A percentile compares a stretch with the other conserved stretches of the same genome.
Conservation (phyloP, 73 alveolate species). For the Loxodes magnus region DNA sequence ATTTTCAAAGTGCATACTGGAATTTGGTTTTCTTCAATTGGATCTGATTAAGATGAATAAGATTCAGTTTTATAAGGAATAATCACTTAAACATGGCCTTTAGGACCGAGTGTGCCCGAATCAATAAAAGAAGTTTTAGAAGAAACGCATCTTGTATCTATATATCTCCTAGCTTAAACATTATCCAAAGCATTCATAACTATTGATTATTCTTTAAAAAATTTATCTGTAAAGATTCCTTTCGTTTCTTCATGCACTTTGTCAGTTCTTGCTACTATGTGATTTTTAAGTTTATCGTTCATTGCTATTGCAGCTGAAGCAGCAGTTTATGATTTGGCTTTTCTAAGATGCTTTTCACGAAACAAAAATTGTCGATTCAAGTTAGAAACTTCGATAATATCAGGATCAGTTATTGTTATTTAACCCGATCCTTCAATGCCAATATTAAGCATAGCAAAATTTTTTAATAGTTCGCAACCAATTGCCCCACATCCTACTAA, state of each 20-base stretch:
- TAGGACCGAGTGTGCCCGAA: slow-evolving; percentile 89
- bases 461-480: slow-evolving; percentile 96
- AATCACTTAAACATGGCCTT: slow-evolving; percentile 79
- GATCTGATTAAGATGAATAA: slow-evolving; percentile 85
- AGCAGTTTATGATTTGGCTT: slow-evolving; percentile 85
- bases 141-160: slow-evolving; percentile 87
- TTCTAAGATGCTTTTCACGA: slow-evolving; percentile 84
- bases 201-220: slow-evolving; percentile 79
- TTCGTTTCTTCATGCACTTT: slow-evolving; percentile 81
- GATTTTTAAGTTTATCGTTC: slow-evolving; percentile 73
- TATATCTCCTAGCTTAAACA: slow-evolving; percentile 80
- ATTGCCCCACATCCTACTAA: slow-evolving; percentile 90
- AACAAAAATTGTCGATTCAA: slow-evolving; percentile 94
- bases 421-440: slow-evolving; percentile 64
- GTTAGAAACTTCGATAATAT: slow-evolving; percentile 89
- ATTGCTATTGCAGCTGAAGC: slow-evolving; percentile 58
- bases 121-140: slow-evolving; percentile 83
- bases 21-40: slow-evolving; percentile 90
- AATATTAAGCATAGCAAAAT: slow-evolving; percentile 93
- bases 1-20: slow-evolving; percentile 89
- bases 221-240: slow-evolving; percentile 72
- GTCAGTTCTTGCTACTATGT: slow-evolving; percentile 46
- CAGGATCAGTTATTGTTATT: slow-evolving; percentile 84
- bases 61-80: slow-evolving; percentile 82
- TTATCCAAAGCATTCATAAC: slow-evolving; percentile 93